Evolutionary conservation across 129 eudicot genomes (phyloP), one percentile per base, ranked within the genome.

Genomic region (Lactuca sativa): DNA sequence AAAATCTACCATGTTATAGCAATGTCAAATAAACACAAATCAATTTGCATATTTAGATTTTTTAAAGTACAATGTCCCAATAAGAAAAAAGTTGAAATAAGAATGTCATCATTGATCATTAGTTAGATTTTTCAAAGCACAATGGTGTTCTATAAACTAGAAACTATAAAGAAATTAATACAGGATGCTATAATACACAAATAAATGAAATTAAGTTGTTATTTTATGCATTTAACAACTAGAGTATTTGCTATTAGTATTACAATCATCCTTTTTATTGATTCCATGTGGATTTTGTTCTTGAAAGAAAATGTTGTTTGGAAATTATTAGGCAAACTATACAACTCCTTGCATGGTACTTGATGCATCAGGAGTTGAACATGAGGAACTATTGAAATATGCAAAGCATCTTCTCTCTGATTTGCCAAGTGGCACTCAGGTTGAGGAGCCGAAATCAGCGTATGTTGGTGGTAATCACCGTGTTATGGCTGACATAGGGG

Each of bases 391-490:
- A 32, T 49, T 89, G 57, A 82, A 82, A 70, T 62, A 78, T 79
- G 98, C 95, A 36, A 95, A 89, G 69, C 96, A 96, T 17, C 90
- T 89, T 84, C 74, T 92, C 21, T 79, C 86, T 75, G 96, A 92
- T 74, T 40, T 89, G 41, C 92, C 92, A 51, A 67, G 76, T 54
- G 90, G 74, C 1, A 59, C 77, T 18, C 69, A 60, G 0, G 84
- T 81, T 52, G 74, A 75, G 57, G 96, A 82, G 75, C 95, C 96
- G 25, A 74, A 81, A 11, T 85, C 95, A 6, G 87, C 71, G 54
- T 92, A 92, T 56, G 85, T 84, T 47, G 95, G 96, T 47, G 98
- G 98, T 37, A 95, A 92, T 82, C 86, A 82, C 51, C 96, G 95
- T 21, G 80, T 77, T 59, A 87, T 80, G 72, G 88, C 85, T 52